phyloP scores from a whole-genome alignment of 352 stramenopile species.

The Globisporangium canariense region DNA sequence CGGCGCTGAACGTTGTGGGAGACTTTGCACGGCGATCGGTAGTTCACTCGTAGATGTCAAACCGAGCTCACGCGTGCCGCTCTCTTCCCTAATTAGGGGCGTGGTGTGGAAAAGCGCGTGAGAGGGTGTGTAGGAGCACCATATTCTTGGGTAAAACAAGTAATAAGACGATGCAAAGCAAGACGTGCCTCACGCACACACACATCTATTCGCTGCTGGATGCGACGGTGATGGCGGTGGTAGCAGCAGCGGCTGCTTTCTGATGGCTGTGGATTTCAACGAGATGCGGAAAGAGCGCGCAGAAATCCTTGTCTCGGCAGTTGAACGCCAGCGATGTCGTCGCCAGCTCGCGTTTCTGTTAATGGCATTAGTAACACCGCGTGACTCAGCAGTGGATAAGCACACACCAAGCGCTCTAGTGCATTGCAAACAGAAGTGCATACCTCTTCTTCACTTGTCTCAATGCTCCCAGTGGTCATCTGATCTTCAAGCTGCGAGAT shows the following conservation, averaged over 20 bases:
- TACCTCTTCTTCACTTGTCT: slow-evolving; percentile 71
- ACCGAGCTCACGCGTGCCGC: too few relatives aligned
- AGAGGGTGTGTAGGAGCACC: too few relatives aligned
- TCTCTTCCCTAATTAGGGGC: too few relatives aligned
- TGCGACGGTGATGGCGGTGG: not conserved
- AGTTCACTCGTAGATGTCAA: too few relatives aligned
- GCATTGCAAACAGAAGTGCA: slow-evolving; percentile 6
- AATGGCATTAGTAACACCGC: not conserved
- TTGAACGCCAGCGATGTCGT: slow-evolving; percentile 70
- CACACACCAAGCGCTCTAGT: not conserved
- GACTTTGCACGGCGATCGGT: too few relatives aligned
- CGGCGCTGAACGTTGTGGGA: too few relatives aligned
- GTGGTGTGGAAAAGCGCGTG: too few relatives aligned
- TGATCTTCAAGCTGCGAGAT: slow-evolving; percentile 49
- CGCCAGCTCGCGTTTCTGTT: slow-evolving; percentile 71
- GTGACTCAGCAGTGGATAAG: not conserved
- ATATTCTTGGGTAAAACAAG: too few relatives aligned
- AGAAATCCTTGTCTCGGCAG: slow-evolving; percentile 80
- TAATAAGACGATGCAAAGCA: not conserved
- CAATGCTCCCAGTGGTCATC: slow-evolving; percentile 86
- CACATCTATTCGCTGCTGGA: slow-evolving; percentile 2
- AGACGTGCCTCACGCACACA: not conserved
- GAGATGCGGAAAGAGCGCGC: slow-evolving; percentile 82
- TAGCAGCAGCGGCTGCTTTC: not conserved
- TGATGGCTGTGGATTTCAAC: slow-evolving; percentile 44